Conservation (phyloP, 495 filamentous ascomycete genomes). For the Neurospora discreta region DNA sequence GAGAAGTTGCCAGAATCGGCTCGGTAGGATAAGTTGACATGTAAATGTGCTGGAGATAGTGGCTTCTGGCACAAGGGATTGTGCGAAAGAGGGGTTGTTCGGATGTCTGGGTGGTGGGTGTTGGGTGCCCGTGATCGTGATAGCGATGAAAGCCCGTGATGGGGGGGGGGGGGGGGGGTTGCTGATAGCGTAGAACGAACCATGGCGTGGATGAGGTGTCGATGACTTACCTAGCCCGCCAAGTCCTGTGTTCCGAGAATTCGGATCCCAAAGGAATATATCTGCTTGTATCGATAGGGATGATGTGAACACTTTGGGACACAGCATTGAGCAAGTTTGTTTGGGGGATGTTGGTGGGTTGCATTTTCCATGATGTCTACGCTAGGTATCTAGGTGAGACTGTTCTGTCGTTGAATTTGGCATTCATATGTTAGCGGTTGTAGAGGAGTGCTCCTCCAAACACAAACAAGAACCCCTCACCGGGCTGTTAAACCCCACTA, state of each 20-base stretch:
- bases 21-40: not conserved
- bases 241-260: not conserved
- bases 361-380: not conserved
- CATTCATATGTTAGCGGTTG: not conserved
- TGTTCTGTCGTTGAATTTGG: not conserved
- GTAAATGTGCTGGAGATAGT: not conserved
- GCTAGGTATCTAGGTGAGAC: not conserved
- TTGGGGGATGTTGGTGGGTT: not conserved
- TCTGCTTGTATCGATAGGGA: not conserved
- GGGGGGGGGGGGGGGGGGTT: not conserved
- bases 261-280: not conserved
- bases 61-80: not conserved
- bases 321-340: not conserved
- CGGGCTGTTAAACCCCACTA: slow-evolving; percentile 1
- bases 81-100: not conserved
- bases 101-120: not conserved
- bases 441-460: not conserved
- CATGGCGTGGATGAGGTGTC: not conserved
- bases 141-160: not conserved
- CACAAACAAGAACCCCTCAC: not conserved
- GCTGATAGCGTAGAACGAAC: not conserved
- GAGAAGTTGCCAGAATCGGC: not conserved
- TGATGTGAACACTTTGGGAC: not conserved
- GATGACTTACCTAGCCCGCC: not conserved
- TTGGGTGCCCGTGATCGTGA: not conserved